phyloP scores from a whole-genome alignment of 495 filamentous ascomycete genomes.

The Penicillium antarcticum region DNA sequence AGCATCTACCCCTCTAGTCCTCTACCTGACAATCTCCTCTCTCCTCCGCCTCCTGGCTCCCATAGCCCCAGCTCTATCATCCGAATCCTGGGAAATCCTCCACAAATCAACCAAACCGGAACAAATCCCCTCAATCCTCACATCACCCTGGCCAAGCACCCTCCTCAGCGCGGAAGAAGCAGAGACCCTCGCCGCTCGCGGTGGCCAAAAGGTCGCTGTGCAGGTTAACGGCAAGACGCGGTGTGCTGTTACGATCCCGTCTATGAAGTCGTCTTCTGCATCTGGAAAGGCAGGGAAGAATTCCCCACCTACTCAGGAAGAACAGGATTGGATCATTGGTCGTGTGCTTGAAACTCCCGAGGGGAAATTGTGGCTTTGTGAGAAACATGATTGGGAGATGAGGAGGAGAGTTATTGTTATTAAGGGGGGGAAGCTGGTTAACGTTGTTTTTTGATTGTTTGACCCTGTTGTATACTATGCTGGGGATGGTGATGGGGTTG shows the following conservation, averaged over 20 bases:
- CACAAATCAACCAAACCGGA: slow-evolving; percentile 19
- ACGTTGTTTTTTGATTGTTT: slow-evolving; percentile 41
- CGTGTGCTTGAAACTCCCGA: slow-evolving; percentile 45
- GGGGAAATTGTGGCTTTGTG: slow-evolving; percentile 44
- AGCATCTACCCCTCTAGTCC: slow-evolving; percentile 27
- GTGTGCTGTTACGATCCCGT: slow-evolving; percentile 58
- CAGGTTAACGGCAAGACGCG: slow-evolving; percentile 74
- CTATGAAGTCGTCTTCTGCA: slow-evolving; percentile 18
- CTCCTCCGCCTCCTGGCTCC: slow-evolving; percentile 73
- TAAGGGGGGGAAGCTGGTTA: slow-evolving; percentile 46
- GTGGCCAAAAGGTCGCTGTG: slow-evolving; percentile 56
- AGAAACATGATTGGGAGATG: slow-evolving; percentile 47
- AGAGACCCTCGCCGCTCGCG: slow-evolving; percentile 40
- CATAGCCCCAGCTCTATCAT: slow-evolving; percentile 71
- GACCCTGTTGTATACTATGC: neutral
- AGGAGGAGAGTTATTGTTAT: slow-evolving; percentile 44
- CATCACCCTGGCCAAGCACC: slow-evolving; percentile 49
- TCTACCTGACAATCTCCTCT: slow-evolving; percentile 38
- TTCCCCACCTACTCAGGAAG: slow-evolving; percentile 17
- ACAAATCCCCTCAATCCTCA: slow-evolving; percentile 41
- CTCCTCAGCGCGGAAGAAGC: slow-evolving; percentile 42
- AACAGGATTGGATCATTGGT: slow-evolving; percentile 56
- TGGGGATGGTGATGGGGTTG: too few species aligned
- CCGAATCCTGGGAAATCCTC: slow-evolving; percentile 73
- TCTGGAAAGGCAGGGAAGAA: slow-evolving; percentile 12